Conservation (phyloP, 2,329 filamentous ascomycete genomes). For the Cladosporium sp. region DNA sequence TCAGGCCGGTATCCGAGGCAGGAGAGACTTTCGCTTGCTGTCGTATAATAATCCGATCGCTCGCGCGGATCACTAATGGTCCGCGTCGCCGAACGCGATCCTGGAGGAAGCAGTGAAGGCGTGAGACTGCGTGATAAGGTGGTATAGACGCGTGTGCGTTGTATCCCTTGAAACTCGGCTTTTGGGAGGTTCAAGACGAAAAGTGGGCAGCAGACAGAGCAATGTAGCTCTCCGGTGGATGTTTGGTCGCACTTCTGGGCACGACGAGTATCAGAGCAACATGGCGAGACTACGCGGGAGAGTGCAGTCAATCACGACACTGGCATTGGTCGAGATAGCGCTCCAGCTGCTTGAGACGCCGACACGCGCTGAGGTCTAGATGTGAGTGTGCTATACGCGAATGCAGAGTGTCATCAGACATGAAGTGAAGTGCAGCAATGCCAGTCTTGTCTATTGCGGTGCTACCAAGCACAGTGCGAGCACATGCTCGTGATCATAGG, state of each 20-base stretch:
- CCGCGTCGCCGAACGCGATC: not conserved
- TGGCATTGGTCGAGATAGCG: not conserved
- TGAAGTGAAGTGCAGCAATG: no score
- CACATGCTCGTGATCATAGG: not conserved
- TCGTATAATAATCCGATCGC: not conserved
- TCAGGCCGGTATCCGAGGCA: constrained; percentile 1
- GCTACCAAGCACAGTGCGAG: not conserved
- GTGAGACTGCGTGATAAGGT: not conserved
- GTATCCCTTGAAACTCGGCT: not conserved
- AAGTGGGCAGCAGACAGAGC: not conserved
- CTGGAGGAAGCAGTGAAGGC: constrained; percentile 8
- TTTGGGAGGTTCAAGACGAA: not conserved
- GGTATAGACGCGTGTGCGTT: not conserved
- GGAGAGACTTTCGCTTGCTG: constrained; percentile 1
- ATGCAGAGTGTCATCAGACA: no score
- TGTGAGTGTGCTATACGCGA: no score
- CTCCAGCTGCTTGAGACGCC: not conserved
- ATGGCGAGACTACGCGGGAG: not conserved
- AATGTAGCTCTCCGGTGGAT: not conserved
- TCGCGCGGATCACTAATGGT: not conserved
- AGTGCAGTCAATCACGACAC: not conserved
- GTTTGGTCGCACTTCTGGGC: not conserved
- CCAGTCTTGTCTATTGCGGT: no score
- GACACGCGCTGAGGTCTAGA: not conserved
- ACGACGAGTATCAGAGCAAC: not conserved